Evolutionary conservation across 768 basidiomycete species (phyloP), one percentile per base, ranked within the genome.

Genomic region (Favolaschia claudopus): DNA sequence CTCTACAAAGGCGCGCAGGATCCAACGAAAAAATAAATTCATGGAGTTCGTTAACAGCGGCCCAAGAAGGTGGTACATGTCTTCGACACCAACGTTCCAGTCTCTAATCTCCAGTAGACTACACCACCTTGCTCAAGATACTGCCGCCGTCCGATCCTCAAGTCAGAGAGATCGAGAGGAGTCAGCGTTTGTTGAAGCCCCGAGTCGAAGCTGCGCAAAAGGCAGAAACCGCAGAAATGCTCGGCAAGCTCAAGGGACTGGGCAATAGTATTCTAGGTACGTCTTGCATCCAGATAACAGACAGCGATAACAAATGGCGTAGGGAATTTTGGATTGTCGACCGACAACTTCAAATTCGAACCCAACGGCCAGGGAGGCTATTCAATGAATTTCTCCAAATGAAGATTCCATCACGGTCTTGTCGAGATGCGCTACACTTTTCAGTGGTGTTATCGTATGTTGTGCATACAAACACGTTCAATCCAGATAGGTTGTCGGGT

Each of bases 321-420:
- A 96, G 93, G 94, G 4, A 92, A 91, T 59, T 99, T 99, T 69
- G 96, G 97, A 17, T 73, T 99, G 62, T 95, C 91, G 14, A 98
- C 96, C 0, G 89, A 99, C 70, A 99, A 96, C 76, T 99, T 99
- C 83, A 91, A 99, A 76, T 93, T 99, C 68, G 88, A 89, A 58
- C 93, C 93, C 17, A 96, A 96, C 63, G 93, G 89, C 7, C 89
- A 95, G 61, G 96, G 96, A n/a, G 95, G 96, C 0, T 99, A 98
- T 77, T 92, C 91, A 1, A 86, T 99, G 85, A 92, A 92, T 67
- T 97, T 99, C 70, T 78, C 77, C 40, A 82, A 72, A 66, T 89
- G 72, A 81, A 51, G 28, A 28, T 52, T 42, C 46, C 32, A 29
- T 38, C 17, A 33, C 28, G 39, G 43, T 17, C 15, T 50, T 25